Conservation (phyloP, 1,284 basidiomycete genomes). For the Ceratobasidium sp. region DNA sequence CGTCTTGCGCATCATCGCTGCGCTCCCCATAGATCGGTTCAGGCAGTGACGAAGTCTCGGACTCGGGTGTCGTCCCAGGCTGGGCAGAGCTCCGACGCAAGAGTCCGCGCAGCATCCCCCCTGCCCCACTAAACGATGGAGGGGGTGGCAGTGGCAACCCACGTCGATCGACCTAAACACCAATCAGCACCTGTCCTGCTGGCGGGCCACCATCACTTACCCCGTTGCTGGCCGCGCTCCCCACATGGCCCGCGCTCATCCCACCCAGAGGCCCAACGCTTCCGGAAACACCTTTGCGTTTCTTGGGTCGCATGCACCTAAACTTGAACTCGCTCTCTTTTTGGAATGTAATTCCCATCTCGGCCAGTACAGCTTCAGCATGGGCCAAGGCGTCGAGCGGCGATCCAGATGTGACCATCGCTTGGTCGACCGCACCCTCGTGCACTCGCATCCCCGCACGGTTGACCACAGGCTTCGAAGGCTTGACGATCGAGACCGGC, state of each 20-base stretch:
- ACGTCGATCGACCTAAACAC: slow-evolving; percentile 79
- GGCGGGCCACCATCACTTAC: slow-evolving; percentile 64
- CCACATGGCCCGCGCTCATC: slow-evolving; percentile 46
- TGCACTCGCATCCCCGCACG: slow-evolving; percentile 84
- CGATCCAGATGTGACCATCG: slow-evolving; percentile 86
- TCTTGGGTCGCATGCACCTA: slow-evolving; percentile 82
- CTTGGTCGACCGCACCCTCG: slow-evolving; percentile 93
- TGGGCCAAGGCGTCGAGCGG: slow-evolving; percentile 91
- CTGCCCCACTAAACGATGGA: slow-evolving; percentile 71
- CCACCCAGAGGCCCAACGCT: slow-evolving; percentile 36
- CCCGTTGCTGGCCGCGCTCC: slow-evolving; percentile 67
- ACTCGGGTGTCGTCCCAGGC: slow-evolving; percentile 52
- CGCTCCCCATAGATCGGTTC: slow-evolving; percentile 84
- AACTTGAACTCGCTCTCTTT: slow-evolving; percentile 91
- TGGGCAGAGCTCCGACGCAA: slow-evolving; percentile 91
- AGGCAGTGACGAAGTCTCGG: slow-evolving; percentile 52
- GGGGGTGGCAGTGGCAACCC: slow-evolving; percentile 83
- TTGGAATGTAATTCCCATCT: slow-evolving; percentile 93
- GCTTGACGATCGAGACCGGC: slow-evolving; percentile 41
- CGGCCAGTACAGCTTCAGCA: slow-evolving; percentile 81
- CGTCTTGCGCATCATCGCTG: slow-evolving; percentile 86
- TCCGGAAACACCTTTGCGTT: slow-evolving; percentile 64
- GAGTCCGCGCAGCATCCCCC: slow-evolving; percentile 85
- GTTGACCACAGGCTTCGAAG: slow-evolving; percentile 54
- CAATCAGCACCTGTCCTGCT: neutral